These are phyloP conservation scores for Rhododendron molle DNA, from an alignment of 148 eudicot genomes.

Conservation along the genomic window DNA sequence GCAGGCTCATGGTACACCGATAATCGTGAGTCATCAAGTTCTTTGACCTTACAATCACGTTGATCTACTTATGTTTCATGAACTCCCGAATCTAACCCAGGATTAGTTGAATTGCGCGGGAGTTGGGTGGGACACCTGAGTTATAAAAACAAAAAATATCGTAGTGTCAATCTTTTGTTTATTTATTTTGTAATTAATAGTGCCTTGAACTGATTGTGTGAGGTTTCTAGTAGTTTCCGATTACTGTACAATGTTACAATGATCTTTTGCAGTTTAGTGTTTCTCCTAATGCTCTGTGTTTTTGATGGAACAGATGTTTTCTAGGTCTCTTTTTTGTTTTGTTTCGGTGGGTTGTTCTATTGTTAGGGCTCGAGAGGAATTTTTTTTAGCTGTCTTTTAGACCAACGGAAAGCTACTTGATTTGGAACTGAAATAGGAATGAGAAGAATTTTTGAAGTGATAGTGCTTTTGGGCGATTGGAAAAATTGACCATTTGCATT, in stretches of 20 bases:
- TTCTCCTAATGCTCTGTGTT: background rate
- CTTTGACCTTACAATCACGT: background rate
- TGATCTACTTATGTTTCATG: background rate
- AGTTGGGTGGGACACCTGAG: too few relatives aligned
- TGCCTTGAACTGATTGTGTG: background rate
- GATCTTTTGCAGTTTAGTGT: background rate
- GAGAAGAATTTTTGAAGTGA: background rate
- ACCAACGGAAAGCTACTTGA: background rate
- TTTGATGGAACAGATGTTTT: too few relatives aligned
- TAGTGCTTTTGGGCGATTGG: background rate
- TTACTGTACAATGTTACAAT: background rate
- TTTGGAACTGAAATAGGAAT: background rate
- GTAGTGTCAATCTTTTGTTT: background rate
- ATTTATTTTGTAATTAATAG: background rate
- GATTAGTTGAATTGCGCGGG: too few relatives aligned
- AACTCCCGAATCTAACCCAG: too few relatives aligned
- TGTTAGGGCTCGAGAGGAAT: too few relatives aligned
- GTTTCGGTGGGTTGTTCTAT: too few relatives aligned
- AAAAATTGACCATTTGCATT: background rate
- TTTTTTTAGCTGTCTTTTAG: too few relatives aligned
- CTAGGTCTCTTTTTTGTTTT: too few relatives aligned
- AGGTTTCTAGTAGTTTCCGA: background rate
- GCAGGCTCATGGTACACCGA: constrained; percentile 98
- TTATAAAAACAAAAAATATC: too few relatives aligned
- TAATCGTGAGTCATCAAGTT: constrained; percentile 52